phyloP scores from a whole-genome alignment of 176 grass and related monocot genomes.

The Rhynchospora breviuscula region DNA sequence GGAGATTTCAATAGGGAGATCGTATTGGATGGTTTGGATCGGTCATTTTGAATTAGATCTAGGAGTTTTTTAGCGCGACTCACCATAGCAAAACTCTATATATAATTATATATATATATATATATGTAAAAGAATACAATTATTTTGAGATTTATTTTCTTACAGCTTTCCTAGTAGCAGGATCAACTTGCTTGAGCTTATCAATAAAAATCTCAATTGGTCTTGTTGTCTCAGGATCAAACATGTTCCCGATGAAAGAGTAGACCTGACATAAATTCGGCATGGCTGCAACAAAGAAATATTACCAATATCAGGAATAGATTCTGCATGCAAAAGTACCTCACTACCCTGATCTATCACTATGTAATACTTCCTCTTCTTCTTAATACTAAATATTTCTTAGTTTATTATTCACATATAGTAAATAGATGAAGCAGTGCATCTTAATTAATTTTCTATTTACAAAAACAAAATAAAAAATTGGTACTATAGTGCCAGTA shows the following conservation, averaged over 20 bases:
- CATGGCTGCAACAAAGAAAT: constrained; percentile 28
- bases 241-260: constrained; percentile 77
- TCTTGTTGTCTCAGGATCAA: constrained; percentile 50
- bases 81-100: too few relatives aligned
- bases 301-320: not conserved
- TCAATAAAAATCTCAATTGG: constrained; percentile 32
- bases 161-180: constrained; percentile 43
- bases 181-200: constrained; percentile 49
- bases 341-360: not conserved
- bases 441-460: not conserved
- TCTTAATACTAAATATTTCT: too few relatives aligned
- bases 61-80: too few relatives aligned
- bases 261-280: constrained; percentile 66
- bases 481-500: not conserved
- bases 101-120: not conserved
- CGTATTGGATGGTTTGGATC: too few relatives aligned
- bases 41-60: too few relatives aligned
- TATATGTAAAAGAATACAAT: not conserved
- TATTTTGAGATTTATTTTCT: constrained; percentile 3
- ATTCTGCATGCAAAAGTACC: not conserved
- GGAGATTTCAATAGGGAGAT: too few relatives aligned
- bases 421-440: not conserved
- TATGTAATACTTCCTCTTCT: not conserved
- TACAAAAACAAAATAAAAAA: not conserved
- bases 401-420: not conserved